Evolutionary conservation across 805 yeast genomes (phyloP), one percentile per base, ranked within the genome.

Genomic region (Ogataea haglerorum): DNA sequence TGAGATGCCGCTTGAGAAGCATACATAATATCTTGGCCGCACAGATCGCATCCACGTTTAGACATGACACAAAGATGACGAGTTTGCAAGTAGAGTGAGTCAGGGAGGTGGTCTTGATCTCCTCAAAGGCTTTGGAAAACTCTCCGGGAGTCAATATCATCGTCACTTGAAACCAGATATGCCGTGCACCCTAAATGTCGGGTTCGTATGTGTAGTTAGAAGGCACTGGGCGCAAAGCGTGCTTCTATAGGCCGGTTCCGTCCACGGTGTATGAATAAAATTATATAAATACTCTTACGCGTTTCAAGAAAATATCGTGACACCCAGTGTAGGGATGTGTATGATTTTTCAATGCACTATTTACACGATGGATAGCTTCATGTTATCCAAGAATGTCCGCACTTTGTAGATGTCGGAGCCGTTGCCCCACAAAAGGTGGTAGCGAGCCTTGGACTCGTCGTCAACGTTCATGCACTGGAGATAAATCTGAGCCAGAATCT

Each of bases 81-180:
- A 90, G 65, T 54, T 85, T 85, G 60, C 97, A 93, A 5, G 96
- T 83, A n/a, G 96, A 83, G 61, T 90, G 97, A 10, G 95, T 82
- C 38, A 87, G 64, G 3, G 95, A 82, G n/a, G 85, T 75, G 40
- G 71, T 68, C 51, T 79, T 71, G 46, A 91, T 81, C 37, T 75
- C 80, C 37, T 75, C 72, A 63, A 88, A 89, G 10, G 85, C 82
- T 46, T 63, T 66, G 12, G 77, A 73, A 60, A 85, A 86, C 60
- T 83, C 75, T 24, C 74, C 69, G 10, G 95, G 86, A 35, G 76
- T 72, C 42, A 90, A 75, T 58, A 82, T 80, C 99, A 91, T 91
- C 22, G 16, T 39, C 15, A 12, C 23, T 18, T 28, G 6, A 15
- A 29, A 23, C 30, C 30, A n/a, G n/a, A 4, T 23, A 8, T 25